phyloP scores from a whole-genome alignment of 345 rosid genomes.

The Toxicodendron radicans region DNA sequence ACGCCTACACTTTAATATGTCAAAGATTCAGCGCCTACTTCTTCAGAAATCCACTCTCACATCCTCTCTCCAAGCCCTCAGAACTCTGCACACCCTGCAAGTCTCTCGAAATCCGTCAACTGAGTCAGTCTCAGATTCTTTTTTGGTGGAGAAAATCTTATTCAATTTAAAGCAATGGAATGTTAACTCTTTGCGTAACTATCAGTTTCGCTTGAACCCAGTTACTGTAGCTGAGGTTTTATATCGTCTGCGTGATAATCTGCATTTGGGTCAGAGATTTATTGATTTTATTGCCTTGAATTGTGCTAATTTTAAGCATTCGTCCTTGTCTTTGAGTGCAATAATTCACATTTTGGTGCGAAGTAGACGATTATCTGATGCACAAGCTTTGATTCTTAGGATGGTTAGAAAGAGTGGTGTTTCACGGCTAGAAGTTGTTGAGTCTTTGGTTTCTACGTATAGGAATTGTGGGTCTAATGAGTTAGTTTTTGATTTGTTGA shows the following conservation, averaged over 20 bases:
- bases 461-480: slow-evolving; percentile 32
- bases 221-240: slow-evolving; percentile 53
- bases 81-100: slow-evolving; percentile 2
- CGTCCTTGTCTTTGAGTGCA: slow-evolving; percentile 58
- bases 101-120: slow-evolving; percentile 29
- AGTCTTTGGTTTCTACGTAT: slow-evolving; percentile 43
- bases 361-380: slow-evolving; percentile 64
- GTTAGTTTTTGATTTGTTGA: slow-evolving; percentile 66
- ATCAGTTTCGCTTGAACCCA: slow-evolving; percentile 48
- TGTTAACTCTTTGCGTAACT: slow-evolving; percentile 29
- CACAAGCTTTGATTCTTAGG: slow-evolving; percentile 69
- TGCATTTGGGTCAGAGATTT: slow-evolving; percentile 46
- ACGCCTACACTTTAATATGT: slow-evolving; percentile 13
- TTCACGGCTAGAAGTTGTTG: slow-evolving; percentile 53
- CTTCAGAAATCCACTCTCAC: slow-evolving; percentile 11
- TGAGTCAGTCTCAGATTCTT: slow-evolving; percentile 30
- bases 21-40: not conserved
- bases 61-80: slow-evolving; percentile 2
- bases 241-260: slow-evolving; percentile 48
- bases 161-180: slow-evolving; percentile 55
- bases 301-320: slow-evolving; percentile 52
- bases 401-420: slow-evolving; percentile 82
- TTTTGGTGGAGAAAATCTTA: slow-evolving; percentile 62
- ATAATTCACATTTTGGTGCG: slow-evolving; percentile 58
- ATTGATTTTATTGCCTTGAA: slow-evolving; percentile 34